These are phyloP conservation scores for Extremus antarcticus DNA, from an alignment of 495 filamentous ascomycete species.

Conservation along the genomic window DNA sequence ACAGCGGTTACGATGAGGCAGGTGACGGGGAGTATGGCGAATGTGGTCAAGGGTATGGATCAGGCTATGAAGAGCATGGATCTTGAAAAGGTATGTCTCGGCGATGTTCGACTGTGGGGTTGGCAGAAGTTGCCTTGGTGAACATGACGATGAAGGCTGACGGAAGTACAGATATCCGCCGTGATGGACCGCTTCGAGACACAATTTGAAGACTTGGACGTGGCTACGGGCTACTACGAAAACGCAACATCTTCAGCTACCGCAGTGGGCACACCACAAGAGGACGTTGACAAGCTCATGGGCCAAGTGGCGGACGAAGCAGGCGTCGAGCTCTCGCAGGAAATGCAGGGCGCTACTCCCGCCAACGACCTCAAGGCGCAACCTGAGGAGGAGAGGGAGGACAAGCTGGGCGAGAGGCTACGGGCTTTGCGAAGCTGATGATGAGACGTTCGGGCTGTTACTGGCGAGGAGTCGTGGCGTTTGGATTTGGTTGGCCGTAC, in stretches of 20 bases:
- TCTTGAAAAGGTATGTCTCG: slow-evolving; percentile 49
- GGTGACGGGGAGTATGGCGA: slow-evolving; percentile 53
- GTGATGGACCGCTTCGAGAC: slow-evolving; percentile 68
- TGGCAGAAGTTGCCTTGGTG: not conserved
- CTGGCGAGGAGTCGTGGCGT: slow-evolving; percentile 2
- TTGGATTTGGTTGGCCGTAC: not conserved
- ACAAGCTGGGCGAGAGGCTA: slow-evolving; percentile 37
- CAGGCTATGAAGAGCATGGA: slow-evolving; percentile 57
- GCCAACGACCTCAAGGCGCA: slow-evolving; percentile 27
- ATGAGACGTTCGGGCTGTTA: not conserved
- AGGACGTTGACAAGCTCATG: slow-evolving; percentile 71
- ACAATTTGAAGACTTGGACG: slow-evolving; percentile 77
- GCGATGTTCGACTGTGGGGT: too few species aligned
- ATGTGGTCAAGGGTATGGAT: slow-evolving; percentile 56
- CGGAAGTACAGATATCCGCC: slow-evolving; percentile 38
- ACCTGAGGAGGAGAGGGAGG: slow-evolving; percentile 35
- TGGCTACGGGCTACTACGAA: slow-evolving; percentile 72
- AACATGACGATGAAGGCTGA: not conserved
- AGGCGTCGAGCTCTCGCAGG: slow-evolving; percentile 59
- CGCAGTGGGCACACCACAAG: slow-evolving; percentile 65
- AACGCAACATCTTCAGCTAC: slow-evolving; percentile 68
- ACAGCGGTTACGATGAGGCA: slow-evolving; percentile 57
- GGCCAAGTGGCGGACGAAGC: slow-evolving; percentile 74
- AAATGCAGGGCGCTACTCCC: slow-evolving; percentile 46
- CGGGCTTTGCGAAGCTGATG: slow-evolving; percentile 38